phyloP scores from a whole-genome alignment of 2,329 filamentous ascomycete species.

The Xylaria sp. region DNA sequence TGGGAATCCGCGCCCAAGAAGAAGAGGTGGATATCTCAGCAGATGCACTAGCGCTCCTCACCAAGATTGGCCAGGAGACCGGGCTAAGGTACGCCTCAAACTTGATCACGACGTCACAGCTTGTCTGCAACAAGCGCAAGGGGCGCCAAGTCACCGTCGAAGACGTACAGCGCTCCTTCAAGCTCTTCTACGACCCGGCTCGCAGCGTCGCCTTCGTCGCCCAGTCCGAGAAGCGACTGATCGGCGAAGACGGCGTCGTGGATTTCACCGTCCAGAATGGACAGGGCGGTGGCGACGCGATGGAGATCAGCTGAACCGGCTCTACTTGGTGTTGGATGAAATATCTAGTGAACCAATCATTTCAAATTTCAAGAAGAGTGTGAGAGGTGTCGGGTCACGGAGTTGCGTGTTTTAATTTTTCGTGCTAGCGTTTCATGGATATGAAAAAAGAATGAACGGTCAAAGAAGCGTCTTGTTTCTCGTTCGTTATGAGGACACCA shows the following conservation, averaged over 20 bases:
- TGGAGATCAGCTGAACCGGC: constrained; percentile 41
- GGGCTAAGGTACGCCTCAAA: constrained; percentile 97
- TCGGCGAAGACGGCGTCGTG: constrained; percentile 83
- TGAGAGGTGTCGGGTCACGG: constrained; percentile 15
- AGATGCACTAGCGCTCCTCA: constrained; percentile 88
- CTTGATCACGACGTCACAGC: constrained; percentile 91
- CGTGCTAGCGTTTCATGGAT: constrained; percentile 38
- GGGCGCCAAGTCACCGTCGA: constrained; percentile 82
- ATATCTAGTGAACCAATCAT: background rate
- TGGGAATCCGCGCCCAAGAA: constrained; percentile 90
- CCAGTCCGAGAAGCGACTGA: constrained; percentile 90
- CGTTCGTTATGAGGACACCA: constrained; percentile 11
- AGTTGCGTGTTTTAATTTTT: constrained; percentile 25
- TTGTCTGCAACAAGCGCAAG: constrained; percentile 84
- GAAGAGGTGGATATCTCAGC: constrained; percentile 92
- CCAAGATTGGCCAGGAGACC: constrained; percentile 93
- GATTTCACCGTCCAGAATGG: constrained; percentile 66
- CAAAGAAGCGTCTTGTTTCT: constrained; percentile 22
- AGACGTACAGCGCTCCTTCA: constrained; percentile 92
- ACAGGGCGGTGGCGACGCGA: constrained; percentile 42
- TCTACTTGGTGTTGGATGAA: background rate
- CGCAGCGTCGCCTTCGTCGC: constrained; percentile 89
- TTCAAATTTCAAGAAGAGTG: background rate
- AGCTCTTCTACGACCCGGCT: constrained; percentile 88
- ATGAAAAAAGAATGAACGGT: constrained; percentile 34